Percentiles rank a stretch among this genome's conserved stretches.
Evolutionary conservation across 805 yeast genomes (phyloP).

Genomic region (Metahyphopichia silvanorum): DNA sequence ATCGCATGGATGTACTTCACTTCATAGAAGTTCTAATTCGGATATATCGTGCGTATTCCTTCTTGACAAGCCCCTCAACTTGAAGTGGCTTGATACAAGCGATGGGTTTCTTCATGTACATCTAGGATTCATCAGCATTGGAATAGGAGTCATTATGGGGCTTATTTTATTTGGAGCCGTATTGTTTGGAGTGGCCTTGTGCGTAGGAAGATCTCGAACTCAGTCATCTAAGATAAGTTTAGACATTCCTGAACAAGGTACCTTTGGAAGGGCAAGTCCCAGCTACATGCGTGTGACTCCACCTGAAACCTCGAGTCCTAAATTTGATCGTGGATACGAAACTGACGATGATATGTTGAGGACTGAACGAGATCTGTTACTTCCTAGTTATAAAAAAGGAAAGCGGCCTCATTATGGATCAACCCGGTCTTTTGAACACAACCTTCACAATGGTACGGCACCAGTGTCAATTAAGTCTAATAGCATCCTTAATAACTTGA

Average conservation of each 20-base stretch:
- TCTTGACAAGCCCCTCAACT: conserved; percentile 64
- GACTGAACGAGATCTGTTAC: conserved; percentile 27
- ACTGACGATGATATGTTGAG: conserved; percentile 37
- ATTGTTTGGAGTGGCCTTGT: conserved; percentile 17
- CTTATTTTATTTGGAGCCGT: conserved; percentile 35
- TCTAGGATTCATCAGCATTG: conserved; percentile 65
- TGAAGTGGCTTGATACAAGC: conserved; percentile 52
- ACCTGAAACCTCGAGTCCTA: conserved; percentile 19
- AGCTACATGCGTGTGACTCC: conserved; percentile 38
- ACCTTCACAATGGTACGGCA: conserved; percentile 1
- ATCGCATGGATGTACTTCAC: conserved; percentile 55
- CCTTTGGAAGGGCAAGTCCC: conserved; percentile 13
- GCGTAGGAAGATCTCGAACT: conserved; percentile 9
- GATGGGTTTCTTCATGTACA: conserved; percentile 51
- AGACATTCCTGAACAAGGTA: conserved; percentile 2
- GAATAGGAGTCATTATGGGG: conserved; percentile 65
- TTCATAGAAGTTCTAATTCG: conserved; percentile 18
- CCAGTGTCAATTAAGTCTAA: conserved; percentile 1
- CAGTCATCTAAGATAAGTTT: conserved; percentile 1
- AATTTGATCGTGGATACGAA: conserved; percentile 39
- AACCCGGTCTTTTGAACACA: background rate
- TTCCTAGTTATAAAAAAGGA: conserved; percentile 15
- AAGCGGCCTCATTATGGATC: background rate
- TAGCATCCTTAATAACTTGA: conserved; percentile 4
- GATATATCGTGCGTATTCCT: conserved; percentile 54